Base-by-base conservation (phyloP, 2,329 filamentous ascomycete species). In the Apiospora marii region DNA sequence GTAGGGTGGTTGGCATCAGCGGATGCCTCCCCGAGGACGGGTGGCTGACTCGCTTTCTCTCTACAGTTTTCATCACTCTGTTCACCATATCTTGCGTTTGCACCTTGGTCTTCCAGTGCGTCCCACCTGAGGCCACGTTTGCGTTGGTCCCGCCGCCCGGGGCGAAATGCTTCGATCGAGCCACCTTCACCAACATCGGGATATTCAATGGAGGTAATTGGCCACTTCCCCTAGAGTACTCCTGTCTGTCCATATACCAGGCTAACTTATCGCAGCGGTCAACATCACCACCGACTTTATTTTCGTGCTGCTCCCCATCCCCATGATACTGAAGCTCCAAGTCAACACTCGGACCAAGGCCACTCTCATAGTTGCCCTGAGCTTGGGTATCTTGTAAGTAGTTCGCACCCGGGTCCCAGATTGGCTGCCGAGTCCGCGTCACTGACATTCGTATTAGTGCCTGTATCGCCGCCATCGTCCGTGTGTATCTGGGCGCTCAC, bases 241-340 rank as follows among this genome's bases (percentile, higher is more conserved):
- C n/a, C n/a, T n/a, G n/a, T n/a, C n/a, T n/a, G n/a, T n/a, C n/a
- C n/a, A n/a, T n/a, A n/a, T n/a, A n/a, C 14, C n/a, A 24, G 7
- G 19, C 24, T 30, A 16, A 46, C 44, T 10, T 8, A 2, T 10
- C 4, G 2, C 19, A 73, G 72, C 69, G 13, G 72, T 72, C 6
- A 74, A 74, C n/a, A 70, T 74, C 44, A 27, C 69, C 3, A 74
- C 72, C 24, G 72, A 74, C 22, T 68, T 67, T 13, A 16, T 69
- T 12, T 72, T 72, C 22, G 71, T 74, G 6, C n/a, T 74, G 19
- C 34, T 74, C 6, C 72, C 72, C 13, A 67, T 74, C 3, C 72
- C 72, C 13, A 70, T 72, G 30, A 69, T 74, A 16, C 13, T 74
- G 30, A 70, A 67, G 34, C 69, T 74, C 6, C 71, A 72, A 30